Conservation (phyloP, 176 grass and related monocot genomes). For the bread wheat (Triticum aestivum) region IWGSC_CS_RefSeq_v2.1 NC_057812.1:663473546-663474045, state of each 20-base stretch:
- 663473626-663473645: background rate
- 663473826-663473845: background rate
- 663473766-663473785: background rate
- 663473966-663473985: constrained; percentile 9
- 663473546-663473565: too few species aligned
- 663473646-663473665: background rate
- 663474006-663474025: constrained; percentile 73
- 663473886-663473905: background rate
- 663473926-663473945: background rate
- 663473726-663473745: background rate
- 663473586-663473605: background rate
- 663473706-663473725: background rate
- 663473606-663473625: background rate
- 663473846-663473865: background rate
- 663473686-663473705: background rate
- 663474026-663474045: constrained; percentile 77
- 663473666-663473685: background rate
- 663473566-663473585: too few species aligned
- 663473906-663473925: background rate
- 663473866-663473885: background rate
- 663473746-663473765: background rate
- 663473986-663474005: constrained; percentile 69
- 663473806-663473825: background rate
- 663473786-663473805: background rate
- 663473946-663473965: background rate